Evolutionary conservation across 75 land plant genomes (phyloP), one percentile per base, ranked within the genome.

Genomic region (Sequoiadendron giganteum): DNA sequence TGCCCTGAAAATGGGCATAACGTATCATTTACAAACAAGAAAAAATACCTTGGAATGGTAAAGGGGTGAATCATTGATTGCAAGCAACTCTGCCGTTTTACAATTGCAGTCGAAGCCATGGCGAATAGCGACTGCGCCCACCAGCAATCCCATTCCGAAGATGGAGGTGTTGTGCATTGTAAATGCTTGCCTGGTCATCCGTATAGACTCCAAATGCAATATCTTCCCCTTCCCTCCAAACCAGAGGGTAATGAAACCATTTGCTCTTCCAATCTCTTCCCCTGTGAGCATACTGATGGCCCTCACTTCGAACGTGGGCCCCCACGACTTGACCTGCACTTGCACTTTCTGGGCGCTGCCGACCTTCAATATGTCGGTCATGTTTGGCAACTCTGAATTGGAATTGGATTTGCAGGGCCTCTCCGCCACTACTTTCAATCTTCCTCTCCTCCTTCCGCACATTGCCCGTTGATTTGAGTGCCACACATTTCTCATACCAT

Each of bases 121-220:
- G 2, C 99, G 90, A 47, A 98, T 88, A 0, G 94, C 95, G 78
- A 92, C 91, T 1, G 99, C 99, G 32, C 99, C 99, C 82, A 98
- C 58, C 84, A 95, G 92, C 88, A 97, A 85, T 16, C 95, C 97
- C 42, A 93, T 86, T 11, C 99, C 99, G 84, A 98, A 97, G 39
- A 98, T 89, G 28, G 99, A 95, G 36, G 90, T 92, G 70, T 65
- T 65, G 40, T 94, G 93, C 93, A 93, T 90, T 21, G 91, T 87
- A 70, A 93, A 54, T 3, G 95, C 91, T 80, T 92, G 95, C 84
- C 87, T 93, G 14, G 40, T 91, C 93, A 98, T 16, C 79, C 95
- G 86, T 15, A 95, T 97, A 19, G 94, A 95, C 78, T 98, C 99
- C 83, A 98, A 85, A 91, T 97, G 99, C 16, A 98, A 91, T 73